Evolutionary conservation across 495 filamentous ascomycete genomes (phyloP).

Genomic region (Lineolata rhizophorae): DNA sequence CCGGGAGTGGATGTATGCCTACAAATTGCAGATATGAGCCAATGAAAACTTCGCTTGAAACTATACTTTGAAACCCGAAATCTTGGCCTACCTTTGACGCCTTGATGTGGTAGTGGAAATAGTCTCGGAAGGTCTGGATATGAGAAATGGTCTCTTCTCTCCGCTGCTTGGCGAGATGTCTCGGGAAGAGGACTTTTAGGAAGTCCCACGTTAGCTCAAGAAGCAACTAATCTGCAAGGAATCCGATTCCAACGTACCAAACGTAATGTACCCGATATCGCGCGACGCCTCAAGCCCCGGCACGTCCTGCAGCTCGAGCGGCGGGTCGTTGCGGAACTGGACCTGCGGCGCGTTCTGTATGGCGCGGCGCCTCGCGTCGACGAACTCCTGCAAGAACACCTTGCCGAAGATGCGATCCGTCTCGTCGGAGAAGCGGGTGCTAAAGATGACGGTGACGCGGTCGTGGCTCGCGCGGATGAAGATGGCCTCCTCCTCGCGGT

Average conservation of each 20-base stretch:
- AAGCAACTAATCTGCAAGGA: no score
- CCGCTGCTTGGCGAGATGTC: slow-evolving; percentile 74
- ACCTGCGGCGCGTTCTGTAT: slow-evolving; percentile 98
- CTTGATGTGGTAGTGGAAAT: slow-evolving; percentile 99
- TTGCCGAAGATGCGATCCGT: slow-evolving; percentile 94
- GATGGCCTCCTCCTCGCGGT: slow-evolving; percentile 97
- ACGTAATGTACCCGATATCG: slow-evolving; percentile 92
- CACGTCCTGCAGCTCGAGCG: slow-evolving; percentile 70
- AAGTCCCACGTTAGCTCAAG: neutral
- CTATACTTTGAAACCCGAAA: no score
- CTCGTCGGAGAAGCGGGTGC: slow-evolving; percentile 91
- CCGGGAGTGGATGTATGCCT: slow-evolving; percentile 94
- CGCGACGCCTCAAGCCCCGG: slow-evolving; percentile 50
- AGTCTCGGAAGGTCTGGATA: slow-evolving; percentile 98
- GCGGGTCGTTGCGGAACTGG: slow-evolving; percentile 87
- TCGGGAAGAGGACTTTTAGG: slow-evolving; percentile 67
- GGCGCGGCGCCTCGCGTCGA: slow-evolving; percentile 79
- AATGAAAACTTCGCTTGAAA: neutral
- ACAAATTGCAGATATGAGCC: slow-evolving; percentile 3
- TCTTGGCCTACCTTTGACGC: slow-evolving; percentile 78
- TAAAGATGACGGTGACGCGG: slow-evolving; percentile 96
- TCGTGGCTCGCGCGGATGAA: slow-evolving; percentile 96
- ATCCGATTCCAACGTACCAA: slow-evolving; percentile 42
- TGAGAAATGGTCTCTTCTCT: slow-evolving; percentile 91
- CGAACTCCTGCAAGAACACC: slow-evolving; percentile 89